These are phyloP conservation scores for Coffea canephora DNA, from an alignment of 257 asterid species.

Conservation along the genomic window DNA sequence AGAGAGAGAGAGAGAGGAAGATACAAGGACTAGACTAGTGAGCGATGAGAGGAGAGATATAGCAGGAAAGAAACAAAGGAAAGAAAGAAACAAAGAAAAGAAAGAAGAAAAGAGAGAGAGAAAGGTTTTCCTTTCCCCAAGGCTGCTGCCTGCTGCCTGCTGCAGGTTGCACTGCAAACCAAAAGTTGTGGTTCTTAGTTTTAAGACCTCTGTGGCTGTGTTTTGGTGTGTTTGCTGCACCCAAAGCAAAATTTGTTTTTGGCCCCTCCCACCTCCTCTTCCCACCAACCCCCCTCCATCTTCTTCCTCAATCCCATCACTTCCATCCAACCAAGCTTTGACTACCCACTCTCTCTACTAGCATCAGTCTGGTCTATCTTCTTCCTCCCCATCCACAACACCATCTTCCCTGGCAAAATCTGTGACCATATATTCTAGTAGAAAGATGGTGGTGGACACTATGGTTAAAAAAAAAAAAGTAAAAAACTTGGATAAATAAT, in stretches of 20 bases:
- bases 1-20: constrained; percentile 6
- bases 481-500: too few species aligned
- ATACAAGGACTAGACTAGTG: too few species aligned
- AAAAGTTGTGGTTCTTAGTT: constrained; percentile 22
- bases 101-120: background rate
- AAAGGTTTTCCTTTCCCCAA: constrained; percentile 32
- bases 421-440: too few species aligned
- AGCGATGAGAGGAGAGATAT: background rate
- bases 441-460: too few species aligned
- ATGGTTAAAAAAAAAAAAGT: too few species aligned
- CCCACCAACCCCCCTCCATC: constrained; percentile 23
- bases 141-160: constrained; percentile 26
- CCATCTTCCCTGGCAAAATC: background rate
- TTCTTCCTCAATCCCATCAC: constrained; percentile 20
- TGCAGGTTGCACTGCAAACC: constrained; percentile 28
- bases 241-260: constrained; percentile 11
- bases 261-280: constrained; percentile 7
- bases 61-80: background rate
- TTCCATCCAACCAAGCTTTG: constrained; percentile 3
- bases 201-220: background rate
- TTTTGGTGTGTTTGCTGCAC: background rate
- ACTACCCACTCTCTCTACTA: background rate
- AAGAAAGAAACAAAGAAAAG: too few species aligned
- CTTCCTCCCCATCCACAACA: too few species aligned
- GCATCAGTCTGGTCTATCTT: too few species aligned